phyloP scores from a whole-genome alignment of 163 green algal genomes.

The Prototheca wickerhamii region DNA sequence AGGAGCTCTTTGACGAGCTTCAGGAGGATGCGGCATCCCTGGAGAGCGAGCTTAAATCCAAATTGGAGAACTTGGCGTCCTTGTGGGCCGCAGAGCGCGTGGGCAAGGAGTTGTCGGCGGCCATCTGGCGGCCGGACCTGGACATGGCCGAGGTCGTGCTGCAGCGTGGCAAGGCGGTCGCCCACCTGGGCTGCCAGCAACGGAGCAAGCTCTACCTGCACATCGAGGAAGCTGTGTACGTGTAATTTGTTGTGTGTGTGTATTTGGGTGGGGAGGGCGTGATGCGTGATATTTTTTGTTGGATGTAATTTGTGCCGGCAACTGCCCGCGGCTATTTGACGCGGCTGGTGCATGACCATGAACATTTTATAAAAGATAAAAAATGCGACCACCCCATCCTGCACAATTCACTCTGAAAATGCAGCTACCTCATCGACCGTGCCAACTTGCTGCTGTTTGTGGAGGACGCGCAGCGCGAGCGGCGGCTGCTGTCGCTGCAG shows the following conservation, averaged over 20 bases:
- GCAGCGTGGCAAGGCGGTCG: constrained; percentile 18
- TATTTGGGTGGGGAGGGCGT: not conserved
- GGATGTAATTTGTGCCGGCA: too few relatives aligned
- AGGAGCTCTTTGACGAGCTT: constrained; percentile 24
- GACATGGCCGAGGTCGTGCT: constrained; percentile 38
- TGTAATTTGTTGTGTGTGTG: not conserved
- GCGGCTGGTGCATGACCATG: too few relatives aligned
- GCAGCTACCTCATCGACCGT: constrained; percentile 45
- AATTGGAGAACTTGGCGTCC: constrained; percentile 26
- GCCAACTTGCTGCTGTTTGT: constrained; percentile 46
- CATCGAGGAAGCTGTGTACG: constrained; percentile 42
- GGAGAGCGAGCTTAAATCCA: constrained; percentile 28
- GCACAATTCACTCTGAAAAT: not conserved
- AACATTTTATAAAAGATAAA: too few relatives aligned
- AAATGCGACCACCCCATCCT: not conserved
- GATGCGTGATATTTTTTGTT: too few relatives aligned
- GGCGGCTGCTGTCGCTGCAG: constrained; percentile 31
- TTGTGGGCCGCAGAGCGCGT: constrained; percentile 19
- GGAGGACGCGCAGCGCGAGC: constrained; percentile 10
- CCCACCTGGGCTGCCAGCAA: constrained; percentile 25
- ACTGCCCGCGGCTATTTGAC: too few relatives aligned
- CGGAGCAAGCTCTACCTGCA: constrained; percentile 31
- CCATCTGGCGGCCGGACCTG: constrained; percentile 41
- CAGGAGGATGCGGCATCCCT: constrained; percentile 7
- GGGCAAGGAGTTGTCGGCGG: constrained; percentile 35